phyloP scores from a whole-genome alignment of 2,329 filamentous ascomycete species.

The Sclerotinia glacialis region DNA sequence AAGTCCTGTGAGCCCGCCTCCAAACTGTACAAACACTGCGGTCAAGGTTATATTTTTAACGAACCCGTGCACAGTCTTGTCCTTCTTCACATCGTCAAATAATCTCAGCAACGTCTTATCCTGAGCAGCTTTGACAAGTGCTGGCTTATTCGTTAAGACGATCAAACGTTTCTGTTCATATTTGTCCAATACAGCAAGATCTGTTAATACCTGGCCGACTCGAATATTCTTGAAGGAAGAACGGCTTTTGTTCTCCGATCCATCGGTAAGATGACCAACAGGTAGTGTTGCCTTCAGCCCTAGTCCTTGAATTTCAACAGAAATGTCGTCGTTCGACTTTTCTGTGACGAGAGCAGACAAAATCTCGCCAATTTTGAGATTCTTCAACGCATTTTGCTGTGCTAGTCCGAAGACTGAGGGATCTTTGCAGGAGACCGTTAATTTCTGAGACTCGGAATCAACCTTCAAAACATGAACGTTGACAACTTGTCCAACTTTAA shows the following conservation, averaged over 20 bases:
- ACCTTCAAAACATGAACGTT: slow-evolving; percentile 84
- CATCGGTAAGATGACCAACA: slow-evolving; percentile 79
- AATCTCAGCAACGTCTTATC: slow-evolving; percentile 67
- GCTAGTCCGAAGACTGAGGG: slow-evolving; percentile 71
- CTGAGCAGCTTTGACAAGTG: slow-evolving; percentile 71
- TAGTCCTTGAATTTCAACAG: slow-evolving; percentile 71
- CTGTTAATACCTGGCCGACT: slow-evolving; percentile 77
- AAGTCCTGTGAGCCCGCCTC: slow-evolving; percentile 71
- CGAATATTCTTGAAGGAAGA: slow-evolving; percentile 76
- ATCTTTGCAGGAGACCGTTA: slow-evolving; percentile 92
- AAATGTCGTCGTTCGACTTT: slow-evolving; percentile 72
- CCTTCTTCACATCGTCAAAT: slow-evolving; percentile 70
- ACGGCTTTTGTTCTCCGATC: slow-evolving; percentile 72
- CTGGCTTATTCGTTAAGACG: slow-evolving; percentile 77
- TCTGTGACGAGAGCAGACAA: slow-evolving; percentile 79
- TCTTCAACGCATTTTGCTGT: slow-evolving; percentile 73
- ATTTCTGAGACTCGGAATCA: slow-evolving; percentile 64
- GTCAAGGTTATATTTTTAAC: slow-evolving; percentile 79
- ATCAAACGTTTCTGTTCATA: slow-evolving; percentile 73
- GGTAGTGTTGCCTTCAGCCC: slow-evolving; percentile 76
- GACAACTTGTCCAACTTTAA: slow-evolving; percentile 85
- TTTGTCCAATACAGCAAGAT: slow-evolving; percentile 86
- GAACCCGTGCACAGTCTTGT: slow-evolving; percentile 70
- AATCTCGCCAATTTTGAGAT: slow-evolving; percentile 68
- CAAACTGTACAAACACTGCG: slow-evolving; percentile 86